Conservation (phyloP, 352 stramenopile species). For the Pilasporangium apinafurcum region DNA sequence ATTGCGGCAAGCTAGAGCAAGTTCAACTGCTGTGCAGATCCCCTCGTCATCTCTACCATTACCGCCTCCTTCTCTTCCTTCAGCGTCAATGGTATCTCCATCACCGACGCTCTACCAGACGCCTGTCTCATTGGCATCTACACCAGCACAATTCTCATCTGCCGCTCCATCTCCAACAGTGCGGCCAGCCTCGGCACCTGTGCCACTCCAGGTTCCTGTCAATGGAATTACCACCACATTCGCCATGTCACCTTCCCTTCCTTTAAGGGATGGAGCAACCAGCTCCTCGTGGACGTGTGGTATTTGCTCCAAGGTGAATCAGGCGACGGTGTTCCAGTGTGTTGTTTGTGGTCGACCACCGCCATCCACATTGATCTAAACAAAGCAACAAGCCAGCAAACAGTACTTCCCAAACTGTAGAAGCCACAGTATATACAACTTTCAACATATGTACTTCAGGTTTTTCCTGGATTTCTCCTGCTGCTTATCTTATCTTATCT, state of each 20-base stretch:
- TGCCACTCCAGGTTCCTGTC: not conserved
- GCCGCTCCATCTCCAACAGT: not conserved
- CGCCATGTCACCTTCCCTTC: not conserved
- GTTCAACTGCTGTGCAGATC: constrained; percentile 3
- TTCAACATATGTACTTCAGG: too few relatives aligned
- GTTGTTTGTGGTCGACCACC: constrained; percentile 61
- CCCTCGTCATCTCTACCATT: not conserved
- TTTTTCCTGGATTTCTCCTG: too few relatives aligned
- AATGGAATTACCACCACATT: not conserved
- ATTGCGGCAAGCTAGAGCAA: constrained; percentile 12
- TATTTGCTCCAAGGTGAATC: constrained; percentile 72
- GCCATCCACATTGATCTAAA: constrained; percentile 7
- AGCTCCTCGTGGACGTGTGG: constrained; percentile 46
- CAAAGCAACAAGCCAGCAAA: not conserved
- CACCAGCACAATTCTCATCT: not conserved
- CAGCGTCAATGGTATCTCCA: not conserved
- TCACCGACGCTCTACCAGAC: not conserved
- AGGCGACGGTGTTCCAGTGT: constrained; percentile 37
- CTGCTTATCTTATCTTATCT: not conserved
- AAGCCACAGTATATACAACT: too few relatives aligned
- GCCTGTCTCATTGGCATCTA: not conserved
- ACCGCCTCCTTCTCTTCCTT: constrained; percentile 3
- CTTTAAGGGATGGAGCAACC: not conserved
- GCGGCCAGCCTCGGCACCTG: not conserved
- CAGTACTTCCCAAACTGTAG: too few relatives aligned